Percentiles rank a stretch among this genome's conserved stretches.
Evolutionary conservation across 768 basidiomycete species (phyloP).

Genomic region (Collybiopsis luxurians): DNA sequence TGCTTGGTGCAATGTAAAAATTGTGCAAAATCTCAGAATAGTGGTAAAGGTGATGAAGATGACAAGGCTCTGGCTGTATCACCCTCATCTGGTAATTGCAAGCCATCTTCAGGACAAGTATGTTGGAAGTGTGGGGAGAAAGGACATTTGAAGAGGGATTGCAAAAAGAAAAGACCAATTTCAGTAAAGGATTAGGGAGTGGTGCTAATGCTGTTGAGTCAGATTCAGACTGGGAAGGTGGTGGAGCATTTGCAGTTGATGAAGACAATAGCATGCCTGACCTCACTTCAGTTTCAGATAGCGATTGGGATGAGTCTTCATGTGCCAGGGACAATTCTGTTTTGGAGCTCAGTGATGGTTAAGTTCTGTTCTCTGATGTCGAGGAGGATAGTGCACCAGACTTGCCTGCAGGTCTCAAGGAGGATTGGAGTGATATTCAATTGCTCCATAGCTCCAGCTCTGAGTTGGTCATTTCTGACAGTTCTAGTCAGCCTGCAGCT

Average conservation of each 20-base stretch:
- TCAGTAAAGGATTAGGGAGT: not conserved
- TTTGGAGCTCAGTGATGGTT: too few species aligned
- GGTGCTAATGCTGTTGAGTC: not conserved
- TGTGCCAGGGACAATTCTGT: too few species aligned
- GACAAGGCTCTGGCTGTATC: conserved; percentile 15
- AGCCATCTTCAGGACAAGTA: not conserved
- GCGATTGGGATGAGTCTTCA: too few species aligned
- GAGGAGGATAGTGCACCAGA: too few species aligned
- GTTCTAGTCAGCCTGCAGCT: too few species aligned
- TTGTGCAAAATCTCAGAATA: conserved; percentile 3
- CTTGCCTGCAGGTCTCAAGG: not conserved
- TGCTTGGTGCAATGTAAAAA: not conserved
- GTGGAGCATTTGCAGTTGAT: not conserved
- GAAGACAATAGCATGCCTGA: not conserved
- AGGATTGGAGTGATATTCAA: not conserved
- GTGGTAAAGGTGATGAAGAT: conserved; percentile 12
- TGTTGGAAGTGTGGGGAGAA: conserved; percentile 28
- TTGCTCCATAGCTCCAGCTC: not conserved
- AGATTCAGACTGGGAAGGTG: not conserved
- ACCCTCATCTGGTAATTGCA: conserved; percentile 3
- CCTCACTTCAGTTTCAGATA: too few species aligned
- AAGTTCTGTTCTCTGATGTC: too few species aligned
- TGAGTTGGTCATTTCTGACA: too few species aligned
- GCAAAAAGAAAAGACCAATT: not conserved
- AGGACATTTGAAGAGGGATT: conserved; percentile 16